Percentiles rank a stretch among this genome's conserved stretches.
phyloP scores from a whole-genome alignment of 2,329 filamentous ascomycete genomes.

The Fusarium sulawesiense region DNA sequence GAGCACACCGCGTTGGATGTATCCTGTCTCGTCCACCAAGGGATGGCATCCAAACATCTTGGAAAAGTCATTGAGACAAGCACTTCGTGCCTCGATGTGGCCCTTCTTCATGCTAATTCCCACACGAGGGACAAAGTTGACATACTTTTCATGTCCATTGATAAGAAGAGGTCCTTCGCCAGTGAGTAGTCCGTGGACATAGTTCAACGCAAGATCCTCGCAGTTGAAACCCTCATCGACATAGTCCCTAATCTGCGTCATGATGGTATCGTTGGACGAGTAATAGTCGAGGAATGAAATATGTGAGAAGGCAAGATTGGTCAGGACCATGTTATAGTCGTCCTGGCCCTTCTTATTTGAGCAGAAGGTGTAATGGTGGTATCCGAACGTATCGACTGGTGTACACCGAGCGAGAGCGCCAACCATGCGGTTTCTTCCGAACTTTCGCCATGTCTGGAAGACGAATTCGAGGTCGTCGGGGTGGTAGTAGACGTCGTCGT shows the following conservation, averaged over 20 bases:
- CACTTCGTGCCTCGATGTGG: constrained; percentile 50
- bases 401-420: constrained; percentile 54
- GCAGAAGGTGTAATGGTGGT: constrained; percentile 52
- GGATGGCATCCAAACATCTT: constrained; percentile 52
- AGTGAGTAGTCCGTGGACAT: constrained; percentile 50
- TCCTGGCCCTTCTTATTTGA: constrained; percentile 40
- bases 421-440: constrained; percentile 50
- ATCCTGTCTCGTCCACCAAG: constrained; percentile 49
- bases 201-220: constrained; percentile 56
- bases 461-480: constrained; percentile 55
- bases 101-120: constrained; percentile 52
- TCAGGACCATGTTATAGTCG: constrained; percentile 53
- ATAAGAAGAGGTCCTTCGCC: constrained; percentile 52
- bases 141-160: constrained; percentile 48
- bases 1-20: constrained; percentile 50
- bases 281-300: constrained; percentile 55
- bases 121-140: constrained; percentile 47
- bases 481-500: constrained; percentile 55
- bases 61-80: constrained; percentile 52
- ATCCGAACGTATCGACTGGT: constrained; percentile 39
- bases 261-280: constrained; percentile 49
- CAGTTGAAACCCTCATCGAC: constrained; percentile 55
- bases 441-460: constrained; percentile 56
- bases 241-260: constrained; percentile 50
- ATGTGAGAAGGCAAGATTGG: constrained; percentile 53